Evolutionary conservation across 1,284 basidiomycete genomes (phyloP), one percentile per base, ranked within the genome.

Genomic region (Ceratobasidium sp.): DNA sequence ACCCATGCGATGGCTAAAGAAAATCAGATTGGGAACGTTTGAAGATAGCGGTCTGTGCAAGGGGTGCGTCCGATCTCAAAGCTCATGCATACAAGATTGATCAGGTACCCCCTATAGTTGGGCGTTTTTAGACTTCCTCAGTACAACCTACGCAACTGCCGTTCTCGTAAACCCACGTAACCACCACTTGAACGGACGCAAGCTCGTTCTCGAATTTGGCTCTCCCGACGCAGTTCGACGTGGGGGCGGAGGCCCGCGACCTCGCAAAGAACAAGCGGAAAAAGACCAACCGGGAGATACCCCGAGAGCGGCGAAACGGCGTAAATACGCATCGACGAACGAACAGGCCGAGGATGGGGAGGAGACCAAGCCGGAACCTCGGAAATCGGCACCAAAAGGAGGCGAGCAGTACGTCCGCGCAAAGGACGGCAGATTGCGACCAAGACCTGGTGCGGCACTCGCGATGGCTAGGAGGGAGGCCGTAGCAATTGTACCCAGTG

Each of bases 1-100:
- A 24, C 46, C 51, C 29, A 2, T 54, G 11, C 81, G 79, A 81
- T 96, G 95, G 82, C 90, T 98, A 83, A 88, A 93, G 76, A 96
- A 96, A 81, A 86, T 98, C 34, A 89, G 97, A 3, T 87, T 99
- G 86, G 96, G 95, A 1, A 96, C 95, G 19, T 99, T 99, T 78
- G 95, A 98, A 81, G 97, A 98, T 81, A 92, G 88, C 71, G 95
- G 95, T 6, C 85, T 90, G 76, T 98, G 97, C 83, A 99, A 98
- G 87, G 97, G 97, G 93, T 98, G 80, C 77, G 87, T 82, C 29
- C 49, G 27, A 37, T 58, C 56, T 56, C 1, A 24, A 43, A 11
- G 34, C 34, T 58, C 58, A 24, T 48, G 62, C 7, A 37, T 37
- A 56, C 19, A 46, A 53, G 54, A 37, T 5, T 64, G 14, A 37